Evolutionary conservation across 495 filamentous ascomycete genomes (phyloP).

Genomic region (Lentithecium fluviatile): DNA sequence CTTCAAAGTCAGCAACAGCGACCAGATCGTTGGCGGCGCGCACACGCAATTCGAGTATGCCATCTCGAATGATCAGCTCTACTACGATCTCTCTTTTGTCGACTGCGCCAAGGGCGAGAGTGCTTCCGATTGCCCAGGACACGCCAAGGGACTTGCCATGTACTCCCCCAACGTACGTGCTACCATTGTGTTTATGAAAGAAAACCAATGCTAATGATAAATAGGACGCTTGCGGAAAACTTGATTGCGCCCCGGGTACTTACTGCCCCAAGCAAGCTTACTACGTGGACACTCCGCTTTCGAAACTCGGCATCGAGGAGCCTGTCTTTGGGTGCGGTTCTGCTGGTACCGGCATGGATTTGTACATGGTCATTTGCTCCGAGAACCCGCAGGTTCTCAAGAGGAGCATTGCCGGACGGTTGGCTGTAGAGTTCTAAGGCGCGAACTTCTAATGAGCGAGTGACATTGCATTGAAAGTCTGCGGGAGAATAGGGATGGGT

Average conservation of each 20-base stretch:
- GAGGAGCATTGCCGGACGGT: constrained; percentile 2
- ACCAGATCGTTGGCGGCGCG: not conserved
- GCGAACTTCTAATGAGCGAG: too few species aligned
- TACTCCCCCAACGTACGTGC: not conserved
- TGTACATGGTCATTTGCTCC: not conserved
- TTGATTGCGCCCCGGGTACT: not conserved
- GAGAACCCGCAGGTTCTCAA: not conserved
- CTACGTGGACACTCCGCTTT: not conserved
- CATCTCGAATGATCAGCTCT: not conserved
- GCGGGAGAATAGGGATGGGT: too few species aligned
- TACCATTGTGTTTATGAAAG: not conserved
- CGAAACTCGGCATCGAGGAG: not conserved
- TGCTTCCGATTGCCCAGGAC: not conserved
- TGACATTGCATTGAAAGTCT: too few species aligned
- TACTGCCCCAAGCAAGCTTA: constrained; percentile 1
- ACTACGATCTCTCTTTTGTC: constrained; percentile 4
- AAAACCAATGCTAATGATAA: not conserved
- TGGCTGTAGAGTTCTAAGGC: not conserved
- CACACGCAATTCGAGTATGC: constrained; percentile 9
- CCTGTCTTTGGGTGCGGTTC: not conserved
- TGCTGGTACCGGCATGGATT: not conserved
- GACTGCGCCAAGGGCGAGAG: constrained; percentile 3
- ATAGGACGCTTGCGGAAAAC: not conserved
- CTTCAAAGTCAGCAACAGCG: not conserved
- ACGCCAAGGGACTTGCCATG: not conserved